Conservation (phyloP, 164 flowering plant genomes). For the Akebia trifoliata region DNA sequence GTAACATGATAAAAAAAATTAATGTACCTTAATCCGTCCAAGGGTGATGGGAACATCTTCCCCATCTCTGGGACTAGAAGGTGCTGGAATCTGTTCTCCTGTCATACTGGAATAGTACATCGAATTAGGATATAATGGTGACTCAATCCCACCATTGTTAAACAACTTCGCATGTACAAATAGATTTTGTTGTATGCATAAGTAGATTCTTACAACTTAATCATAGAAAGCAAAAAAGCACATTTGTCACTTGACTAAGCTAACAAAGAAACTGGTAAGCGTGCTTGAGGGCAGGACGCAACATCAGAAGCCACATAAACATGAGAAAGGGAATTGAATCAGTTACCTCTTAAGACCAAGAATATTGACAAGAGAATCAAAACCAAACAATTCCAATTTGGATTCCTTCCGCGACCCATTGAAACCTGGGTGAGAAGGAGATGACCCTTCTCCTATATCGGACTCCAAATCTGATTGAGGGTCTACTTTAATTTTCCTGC, state of each 20-base stretch:
- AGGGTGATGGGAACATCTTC: constrained; percentile 64
- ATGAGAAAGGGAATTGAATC: too few species aligned
- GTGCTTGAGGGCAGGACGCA: too few species aligned
- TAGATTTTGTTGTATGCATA: too few species aligned
- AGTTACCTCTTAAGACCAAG: constrained; percentile 93
- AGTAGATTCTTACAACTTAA: too few species aligned
- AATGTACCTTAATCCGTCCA: constrained; percentile 68
- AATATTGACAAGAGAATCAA: constrained; percentile 94
- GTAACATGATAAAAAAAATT: constrained; percentile 7
- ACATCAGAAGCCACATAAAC: too few species aligned
- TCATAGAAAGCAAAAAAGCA: too few species aligned
- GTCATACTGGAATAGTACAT: constrained; percentile 64
- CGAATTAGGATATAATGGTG: too few species aligned
- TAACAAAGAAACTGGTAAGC: too few species aligned
- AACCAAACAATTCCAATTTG: constrained; percentile 93
- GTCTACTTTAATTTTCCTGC: constrained; percentile 47
- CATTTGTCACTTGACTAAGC: too few species aligned
- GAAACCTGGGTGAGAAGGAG: constrained; percentile 29
- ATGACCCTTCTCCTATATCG: constrained; percentile 29
- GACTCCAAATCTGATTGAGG: constrained; percentile 23
- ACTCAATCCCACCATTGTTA: too few species aligned
- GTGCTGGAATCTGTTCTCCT: constrained; percentile 73
- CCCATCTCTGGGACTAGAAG: constrained; percentile 89
- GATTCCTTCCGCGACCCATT: constrained; percentile 61
- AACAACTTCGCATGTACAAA: too few species aligned